Evolutionary conservation across 1,284 basidiomycete species (phyloP), one percentile per base, ranked within the genome.

Genomic region (Thelephora terrestris): DNA sequence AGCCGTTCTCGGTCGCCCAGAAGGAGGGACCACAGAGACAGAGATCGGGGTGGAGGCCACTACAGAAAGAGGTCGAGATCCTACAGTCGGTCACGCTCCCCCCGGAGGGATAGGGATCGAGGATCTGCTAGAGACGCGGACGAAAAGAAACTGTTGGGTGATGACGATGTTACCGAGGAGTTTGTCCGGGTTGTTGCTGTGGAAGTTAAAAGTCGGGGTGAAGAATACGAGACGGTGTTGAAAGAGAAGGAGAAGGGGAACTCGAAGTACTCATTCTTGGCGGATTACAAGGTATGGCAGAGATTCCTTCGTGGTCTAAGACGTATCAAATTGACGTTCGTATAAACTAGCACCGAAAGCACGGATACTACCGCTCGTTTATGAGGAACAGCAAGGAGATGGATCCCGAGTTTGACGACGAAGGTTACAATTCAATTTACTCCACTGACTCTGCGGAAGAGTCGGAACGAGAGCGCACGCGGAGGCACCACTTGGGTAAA

Each of bases 361-460:
- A 92, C 63, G 82, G 84, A 48, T 86, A 85, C 58, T 97, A 91
- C 66, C 75, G 78, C 39, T 81, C 83, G 25, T 71, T 89, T 17
- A 63, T 94, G 16, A 80, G 88, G 55, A 78, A 79, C 7, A 69
- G 73, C 39, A 80, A 81, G 51, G 60, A 69, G 7, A 64, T 68
- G 54, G 80, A 71, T 51, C 75, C 81, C 1, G 79, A 82, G 49
- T 97, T 97, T 62, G 79, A 85, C 47, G 94, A 97, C 58, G 89
- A 94, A 56, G 92, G 93, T 5, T 88, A 91, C 59, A 85, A 91
- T 54, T 91, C 89, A 0, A 72, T 94, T 4, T 95, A 94, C 65
- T 96, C 94, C 0, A 94, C 90, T 12, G 95, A 98, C 64, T 92
- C 92, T 35, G 92, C 81, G 6, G 94, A 98, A 64, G 93, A 95